Conservation (phyloP, 495 filamentous ascomycete genomes). For the Penicillium verhagenii region DNA sequence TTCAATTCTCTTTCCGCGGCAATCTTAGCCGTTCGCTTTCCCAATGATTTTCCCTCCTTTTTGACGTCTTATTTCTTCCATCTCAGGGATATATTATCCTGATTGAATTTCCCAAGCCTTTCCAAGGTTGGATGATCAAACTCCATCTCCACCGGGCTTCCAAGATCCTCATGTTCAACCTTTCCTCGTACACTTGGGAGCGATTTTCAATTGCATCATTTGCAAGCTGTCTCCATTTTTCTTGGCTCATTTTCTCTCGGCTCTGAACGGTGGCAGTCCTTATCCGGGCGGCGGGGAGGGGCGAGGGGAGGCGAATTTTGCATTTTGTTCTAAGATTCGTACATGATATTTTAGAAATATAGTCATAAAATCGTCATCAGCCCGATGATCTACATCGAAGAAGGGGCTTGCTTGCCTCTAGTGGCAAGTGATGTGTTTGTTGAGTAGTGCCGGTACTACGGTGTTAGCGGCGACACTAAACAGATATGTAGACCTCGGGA, state of each 20-base stretch:
- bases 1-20: not conserved
- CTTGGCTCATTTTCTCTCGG: not conserved
- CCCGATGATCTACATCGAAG: constrained; percentile 6
- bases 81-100: not conserved
- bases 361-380: constrained; percentile 31
- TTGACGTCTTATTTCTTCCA: not conserved
- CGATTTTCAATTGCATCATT: not conserved
- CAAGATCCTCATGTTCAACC: not conserved
- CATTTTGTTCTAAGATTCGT: constrained; percentile 12
- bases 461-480: not conserved
- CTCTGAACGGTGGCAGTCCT: not conserved
- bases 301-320: not conserved
- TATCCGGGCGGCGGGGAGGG: not conserved
- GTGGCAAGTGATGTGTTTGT: not conserved
- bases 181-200: not conserved
- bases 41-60: not conserved
- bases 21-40: not conserved
- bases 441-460: not conserved
- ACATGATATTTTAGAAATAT: constrained; percentile 19
- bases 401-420: not conserved
- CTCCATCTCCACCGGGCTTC: not conserved
- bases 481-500: too few relatives aligned
- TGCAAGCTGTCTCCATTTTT: not conserved
- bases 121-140: not conserved
- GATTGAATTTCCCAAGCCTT: too few relatives aligned